These are phyloP conservation scores for Fraxinus greggii DNA, from an alignment of 305 asterid species.

Conservation along the genomic window DNA sequence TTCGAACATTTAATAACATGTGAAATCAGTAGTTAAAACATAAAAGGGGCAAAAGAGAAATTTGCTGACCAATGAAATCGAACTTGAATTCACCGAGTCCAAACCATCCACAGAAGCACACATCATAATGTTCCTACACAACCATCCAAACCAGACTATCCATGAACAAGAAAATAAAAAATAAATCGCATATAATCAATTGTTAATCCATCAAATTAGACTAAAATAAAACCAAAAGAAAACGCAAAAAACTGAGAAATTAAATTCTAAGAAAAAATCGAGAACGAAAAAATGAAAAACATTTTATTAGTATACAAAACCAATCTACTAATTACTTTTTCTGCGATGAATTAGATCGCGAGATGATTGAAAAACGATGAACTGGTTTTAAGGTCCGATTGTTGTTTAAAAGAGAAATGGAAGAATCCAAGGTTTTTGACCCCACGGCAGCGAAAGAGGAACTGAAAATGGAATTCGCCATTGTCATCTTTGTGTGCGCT, in stretches of 20 bases:
- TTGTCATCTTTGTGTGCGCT: conserved; percentile 40
- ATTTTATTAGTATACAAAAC: background rate
- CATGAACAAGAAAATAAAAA: background rate
- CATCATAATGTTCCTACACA: conserved; percentile 47
- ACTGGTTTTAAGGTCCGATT: conserved; percentile 22
- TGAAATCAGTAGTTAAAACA: background rate
- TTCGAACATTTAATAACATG: background rate
- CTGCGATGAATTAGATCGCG: conserved; percentile 22
- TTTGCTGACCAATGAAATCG: conserved; percentile 48
- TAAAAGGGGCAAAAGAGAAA: background rate
- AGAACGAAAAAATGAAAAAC: background rate
- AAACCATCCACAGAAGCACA: conserved; percentile 64
- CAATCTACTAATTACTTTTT: conserved; percentile 33
- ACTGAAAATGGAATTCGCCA: conserved; percentile 43
- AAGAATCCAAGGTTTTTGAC: conserved; percentile 28
- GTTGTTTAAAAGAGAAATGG: conserved; percentile 14
- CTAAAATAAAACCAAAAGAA: background rate
- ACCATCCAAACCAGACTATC: conserved; percentile 21
- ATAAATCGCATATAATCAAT: background rate
- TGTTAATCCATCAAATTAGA: background rate
- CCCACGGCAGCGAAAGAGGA: conserved; percentile 37
- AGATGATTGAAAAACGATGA: conserved; percentile 20
- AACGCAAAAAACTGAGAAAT: background rate
- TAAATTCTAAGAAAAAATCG: background rate
- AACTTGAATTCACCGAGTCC: conserved; percentile 42